Evolutionary conservation across 495 filamentous ascomycete species (phyloP), one percentile per base, ranked within the genome.

Genomic region (Penicillium paxilli): DNA sequence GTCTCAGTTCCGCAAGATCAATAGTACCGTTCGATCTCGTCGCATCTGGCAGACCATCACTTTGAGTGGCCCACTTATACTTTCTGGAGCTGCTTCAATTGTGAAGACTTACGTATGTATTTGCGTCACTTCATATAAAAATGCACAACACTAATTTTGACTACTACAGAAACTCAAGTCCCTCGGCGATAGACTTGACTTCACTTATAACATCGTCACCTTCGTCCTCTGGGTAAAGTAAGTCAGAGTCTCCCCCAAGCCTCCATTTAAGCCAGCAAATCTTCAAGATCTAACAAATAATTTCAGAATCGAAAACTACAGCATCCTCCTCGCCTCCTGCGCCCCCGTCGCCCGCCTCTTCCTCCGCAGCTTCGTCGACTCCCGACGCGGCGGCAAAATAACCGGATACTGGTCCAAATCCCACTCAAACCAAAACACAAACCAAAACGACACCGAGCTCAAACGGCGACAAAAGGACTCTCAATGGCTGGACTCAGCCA

Each of bases 171-270:
- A 69, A 60, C 53, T 69, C 5, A 69, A 71, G 19, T 63, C 61
- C 0, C 45, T 71, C 3, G 68, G 68, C 7, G 57, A 68, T 23
- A 38, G 68, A 45, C 46, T 44, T 2, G 68, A 71, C 46, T 71
- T 71, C 21, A 71, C 68, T 1, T 69, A 72, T 32, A 72, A 70
- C 16, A 69, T 70, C n/a, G 65, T 72, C 9, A 44, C 59, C 1
- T 72, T 72, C 17, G 38, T 72, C n/a, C 60, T 72, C 6, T 72
- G 69, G 69, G 67, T 70, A 11, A 72, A 72, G 69, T 72, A 60
- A 44, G 65, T 57, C n/a, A n/a, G n/a, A n/a, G n/a, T n/a, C n/a
- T n/a, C n/a, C n/a, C n/a, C n/a, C n/a, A n/a, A n/a, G n/a, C n/a
- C n/a, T n/a, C n/a, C n/a, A n/a, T n/a, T n/a, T n/a, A n/a, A n/a